These are phyloP conservation scores for Pinus albicaulis DNA, from an alignment of 75 land plant genomes.

Conservation along the genomic window DNA sequence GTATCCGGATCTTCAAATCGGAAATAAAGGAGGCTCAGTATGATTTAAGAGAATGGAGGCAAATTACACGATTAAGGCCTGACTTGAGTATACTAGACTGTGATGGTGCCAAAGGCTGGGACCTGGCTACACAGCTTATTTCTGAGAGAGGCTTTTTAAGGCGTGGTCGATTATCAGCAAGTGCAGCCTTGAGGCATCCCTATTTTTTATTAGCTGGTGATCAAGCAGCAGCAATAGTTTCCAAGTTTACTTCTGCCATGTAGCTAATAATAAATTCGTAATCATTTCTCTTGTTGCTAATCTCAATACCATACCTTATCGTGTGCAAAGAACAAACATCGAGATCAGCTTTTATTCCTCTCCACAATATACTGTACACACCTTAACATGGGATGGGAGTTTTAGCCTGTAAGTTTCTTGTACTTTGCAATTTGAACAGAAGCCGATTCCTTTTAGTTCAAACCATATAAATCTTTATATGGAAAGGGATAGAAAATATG, in stretches of 20 bases:
- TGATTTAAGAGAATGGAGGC: slow-evolving; percentile 87
- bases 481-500: too few relatives aligned
- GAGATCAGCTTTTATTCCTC: too few relatives aligned
- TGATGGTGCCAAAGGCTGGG: slow-evolving; percentile 95
- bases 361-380: too few relatives aligned
- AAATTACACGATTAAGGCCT: slow-evolving; percentile 63
- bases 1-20: slow-evolving; percentile 73
- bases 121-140: slow-evolving; percentile 85
- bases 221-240: slow-evolving; percentile 78
- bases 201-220: slow-evolving; percentile 90
- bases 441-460: too few relatives aligned
- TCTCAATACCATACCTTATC: too few relatives aligned
- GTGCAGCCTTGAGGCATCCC: slow-evolving; percentile 94
- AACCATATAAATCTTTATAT: too few relatives aligned
- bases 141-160: slow-evolving; percentile 66
- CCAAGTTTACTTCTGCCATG: slow-evolving; percentile 54
- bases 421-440: too few relatives aligned
- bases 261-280: not conserved
- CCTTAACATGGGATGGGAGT: too few relatives aligned
- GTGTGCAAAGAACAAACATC: too few relatives aligned
- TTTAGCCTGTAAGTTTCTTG: too few relatives aligned
- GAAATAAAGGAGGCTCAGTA: slow-evolving; percentile 64
- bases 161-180: slow-evolving; percentile 89
- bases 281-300: too few relatives aligned
- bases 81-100: slow-evolving; percentile 81